These are phyloP conservation scores for Chalaropsis ovoidea DNA, from an alignment of 2,329 filamentous ascomycete species.

Conservation along the genomic window DNA sequence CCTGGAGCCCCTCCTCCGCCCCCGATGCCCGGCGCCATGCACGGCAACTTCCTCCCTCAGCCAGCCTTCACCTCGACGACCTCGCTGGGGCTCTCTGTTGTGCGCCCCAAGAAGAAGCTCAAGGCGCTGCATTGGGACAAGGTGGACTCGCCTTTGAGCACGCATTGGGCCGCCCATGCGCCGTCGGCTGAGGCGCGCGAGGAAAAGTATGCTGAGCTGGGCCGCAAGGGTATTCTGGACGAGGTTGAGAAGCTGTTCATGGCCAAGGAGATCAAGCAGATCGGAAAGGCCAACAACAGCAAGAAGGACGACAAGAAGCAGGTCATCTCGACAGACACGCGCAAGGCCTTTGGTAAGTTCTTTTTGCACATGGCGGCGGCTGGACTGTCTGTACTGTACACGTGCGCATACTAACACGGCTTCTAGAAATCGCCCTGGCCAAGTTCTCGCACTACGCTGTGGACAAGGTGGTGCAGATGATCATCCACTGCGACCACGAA, in stretches of 20 bases:
- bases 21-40: slow-evolving; percentile 57
- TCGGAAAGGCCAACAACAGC: slow-evolving; percentile 53
- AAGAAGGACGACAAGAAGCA: slow-evolving; percentile 96
- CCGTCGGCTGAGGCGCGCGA: slow-evolving; percentile 83
- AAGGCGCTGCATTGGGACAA: slow-evolving; percentile 99
- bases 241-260: slow-evolving; percentile 96
- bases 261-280: slow-evolving; percentile 88
- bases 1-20: slow-evolving; percentile 47
- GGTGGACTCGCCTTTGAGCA: slow-evolving; percentile 82
- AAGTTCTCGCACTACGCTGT: slow-evolving; percentile 81
- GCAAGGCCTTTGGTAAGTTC: slow-evolving; percentile 66
- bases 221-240: slow-evolving; percentile 87
- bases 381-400: neutral
- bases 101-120: slow-evolving; percentile 95
- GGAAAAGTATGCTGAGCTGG: slow-evolving; percentile 89
- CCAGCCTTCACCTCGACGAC: slow-evolving; percentile 44
- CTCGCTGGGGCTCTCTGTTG: slow-evolving; percentile 62
- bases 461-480: slow-evolving; percentile 80
- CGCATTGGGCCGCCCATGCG: slow-evolving; percentile 81
- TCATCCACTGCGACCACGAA: slow-evolving; percentile 87
- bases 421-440: slow-evolving; percentile 70
- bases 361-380: neutral
- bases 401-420: slow-evolving; percentile 32
- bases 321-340: slow-evolving; percentile 81
- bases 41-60: slow-evolving; percentile 66